Evolutionary conservation across 768 basidiomycete species (phyloP).

Genomic region (Tremella fuciformis): DNA sequence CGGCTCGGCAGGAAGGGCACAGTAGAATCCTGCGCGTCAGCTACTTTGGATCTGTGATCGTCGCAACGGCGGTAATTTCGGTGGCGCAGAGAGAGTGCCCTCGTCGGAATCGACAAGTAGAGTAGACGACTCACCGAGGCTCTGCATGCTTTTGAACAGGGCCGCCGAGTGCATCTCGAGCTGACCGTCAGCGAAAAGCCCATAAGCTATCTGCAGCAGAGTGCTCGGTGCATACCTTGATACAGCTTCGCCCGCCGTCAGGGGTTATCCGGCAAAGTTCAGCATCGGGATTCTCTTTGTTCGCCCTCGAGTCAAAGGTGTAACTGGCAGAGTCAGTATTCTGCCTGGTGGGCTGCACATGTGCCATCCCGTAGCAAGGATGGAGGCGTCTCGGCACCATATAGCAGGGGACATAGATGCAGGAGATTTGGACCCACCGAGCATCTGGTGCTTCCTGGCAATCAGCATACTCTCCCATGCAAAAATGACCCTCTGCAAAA

Average conservation of each 20-base stretch:
- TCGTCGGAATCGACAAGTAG: no score
- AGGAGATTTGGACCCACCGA: slow-evolving; percentile 18
- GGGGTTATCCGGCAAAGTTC: slow-evolving; percentile 41
- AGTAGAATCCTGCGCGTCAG: slow-evolving; percentile 41
- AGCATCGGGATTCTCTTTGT: slow-evolving; percentile 26
- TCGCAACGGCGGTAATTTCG: not conserved
- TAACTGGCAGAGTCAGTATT: slow-evolving; percentile 24
- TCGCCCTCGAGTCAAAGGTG: slow-evolving; percentile 40
- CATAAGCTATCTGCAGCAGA: not conserved
- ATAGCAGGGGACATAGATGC: no score
- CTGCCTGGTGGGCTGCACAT: no score
- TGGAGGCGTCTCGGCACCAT: no score
- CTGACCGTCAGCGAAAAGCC: slow-evolving; percentile 8
- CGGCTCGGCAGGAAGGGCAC: slow-evolving; percentile 46
- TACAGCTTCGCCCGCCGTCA: slow-evolving; percentile 39
- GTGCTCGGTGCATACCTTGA: slow-evolving; percentile 35
- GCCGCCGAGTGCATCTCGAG: slow-evolving; percentile 38
- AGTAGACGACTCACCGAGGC: slow-evolving; percentile 40
- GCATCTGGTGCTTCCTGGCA: slow-evolving; percentile 40
- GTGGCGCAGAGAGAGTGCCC: not conserved
- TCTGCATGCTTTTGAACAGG: slow-evolving; percentile 49
- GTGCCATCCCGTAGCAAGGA: no score
- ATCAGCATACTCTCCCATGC: not conserved
- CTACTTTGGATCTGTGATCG: not conserved
- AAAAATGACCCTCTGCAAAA: not conserved